Conservation (phyloP, 495 filamentous ascomycete species). For the Choiromyces venosus region DNA sequence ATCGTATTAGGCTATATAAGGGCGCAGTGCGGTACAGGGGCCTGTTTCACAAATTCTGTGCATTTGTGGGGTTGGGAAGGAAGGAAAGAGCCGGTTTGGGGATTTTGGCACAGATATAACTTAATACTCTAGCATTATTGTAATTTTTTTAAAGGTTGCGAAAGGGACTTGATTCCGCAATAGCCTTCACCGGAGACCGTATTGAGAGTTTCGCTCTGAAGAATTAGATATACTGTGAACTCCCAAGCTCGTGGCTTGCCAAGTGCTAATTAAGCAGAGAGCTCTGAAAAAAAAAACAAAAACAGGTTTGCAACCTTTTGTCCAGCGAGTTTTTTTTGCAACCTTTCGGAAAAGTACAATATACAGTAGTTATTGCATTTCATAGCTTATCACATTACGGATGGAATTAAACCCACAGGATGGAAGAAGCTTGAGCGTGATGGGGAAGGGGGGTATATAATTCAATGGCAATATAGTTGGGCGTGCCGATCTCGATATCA, state of each 20-base stretch:
- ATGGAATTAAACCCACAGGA: background rate
- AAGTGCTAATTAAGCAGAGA: too few relatives aligned
- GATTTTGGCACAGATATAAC: background rate
- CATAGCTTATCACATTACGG: background rate
- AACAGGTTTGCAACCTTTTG: too few relatives aligned
- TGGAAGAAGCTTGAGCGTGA: background rate
- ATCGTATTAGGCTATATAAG: background rate
- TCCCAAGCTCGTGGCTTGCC: too few relatives aligned
- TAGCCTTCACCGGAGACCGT: too few relatives aligned
- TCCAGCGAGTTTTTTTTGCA: too few relatives aligned
- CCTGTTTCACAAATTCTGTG: background rate
- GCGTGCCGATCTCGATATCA: background rate
- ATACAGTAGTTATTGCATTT: background rate
- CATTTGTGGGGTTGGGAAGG: background rate
- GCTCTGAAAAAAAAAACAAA: too few relatives aligned
- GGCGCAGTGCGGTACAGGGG: too few relatives aligned
- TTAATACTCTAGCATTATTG: too few relatives aligned
- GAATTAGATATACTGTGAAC: too few relatives aligned
- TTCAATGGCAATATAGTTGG: background rate
- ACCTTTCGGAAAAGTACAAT: background rate
- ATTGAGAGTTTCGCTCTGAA: too few relatives aligned
- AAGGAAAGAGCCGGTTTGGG: background rate
- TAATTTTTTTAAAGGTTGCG: too few relatives aligned
- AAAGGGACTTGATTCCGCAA: too few relatives aligned
- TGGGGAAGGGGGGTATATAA: background rate